Evolutionary conservation across 75 land plant species (phyloP).

Genomic region (Chamaecyparis obtusa): DNA sequence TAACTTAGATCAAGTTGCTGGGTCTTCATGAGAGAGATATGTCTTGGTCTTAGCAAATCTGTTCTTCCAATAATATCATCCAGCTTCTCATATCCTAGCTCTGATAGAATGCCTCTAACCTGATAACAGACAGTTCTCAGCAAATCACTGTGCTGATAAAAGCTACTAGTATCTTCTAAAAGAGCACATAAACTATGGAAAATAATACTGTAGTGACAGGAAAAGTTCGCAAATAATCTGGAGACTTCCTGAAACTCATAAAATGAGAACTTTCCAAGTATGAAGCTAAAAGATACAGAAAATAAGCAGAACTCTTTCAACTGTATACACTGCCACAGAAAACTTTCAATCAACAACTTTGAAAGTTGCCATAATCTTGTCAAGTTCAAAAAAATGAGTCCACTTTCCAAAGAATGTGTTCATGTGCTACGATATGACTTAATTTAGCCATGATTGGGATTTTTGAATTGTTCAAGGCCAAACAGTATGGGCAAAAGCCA

Average conservation of each 20-base stretch:
- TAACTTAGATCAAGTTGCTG: conserved; percentile 86
- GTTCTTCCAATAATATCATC: conserved; percentile 95
- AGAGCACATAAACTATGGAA: neutral
- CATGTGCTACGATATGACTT: neutral
- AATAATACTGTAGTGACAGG: neutral
- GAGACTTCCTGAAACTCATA: conserved; percentile 5
- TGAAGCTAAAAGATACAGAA: neutral
- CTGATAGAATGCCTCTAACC: conserved; percentile 90
- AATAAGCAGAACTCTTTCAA: neutral
- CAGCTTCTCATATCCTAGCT: conserved; percentile 89
- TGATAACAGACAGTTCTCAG: conserved; percentile 21
- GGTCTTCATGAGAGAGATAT: conserved; percentile 77
- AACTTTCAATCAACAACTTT: neutral
- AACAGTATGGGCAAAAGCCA: neutral
- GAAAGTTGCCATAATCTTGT: neutral
- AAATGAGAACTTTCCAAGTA: neutral
- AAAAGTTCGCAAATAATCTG: neutral
- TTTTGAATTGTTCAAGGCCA: neutral
- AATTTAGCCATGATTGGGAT: neutral
- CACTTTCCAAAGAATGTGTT: neutral
- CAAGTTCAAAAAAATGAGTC: neutral
- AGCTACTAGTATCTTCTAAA: neutral
- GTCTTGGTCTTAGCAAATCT: conserved; percentile 72
- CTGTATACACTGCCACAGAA: neutral
- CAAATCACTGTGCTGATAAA: neutral